A percentile compares a stretch with the other conserved stretches of the same genome.
Conservation (phyloP, 176 grass and related monocot species). For the Rhynchospora tenuis region DNA sequence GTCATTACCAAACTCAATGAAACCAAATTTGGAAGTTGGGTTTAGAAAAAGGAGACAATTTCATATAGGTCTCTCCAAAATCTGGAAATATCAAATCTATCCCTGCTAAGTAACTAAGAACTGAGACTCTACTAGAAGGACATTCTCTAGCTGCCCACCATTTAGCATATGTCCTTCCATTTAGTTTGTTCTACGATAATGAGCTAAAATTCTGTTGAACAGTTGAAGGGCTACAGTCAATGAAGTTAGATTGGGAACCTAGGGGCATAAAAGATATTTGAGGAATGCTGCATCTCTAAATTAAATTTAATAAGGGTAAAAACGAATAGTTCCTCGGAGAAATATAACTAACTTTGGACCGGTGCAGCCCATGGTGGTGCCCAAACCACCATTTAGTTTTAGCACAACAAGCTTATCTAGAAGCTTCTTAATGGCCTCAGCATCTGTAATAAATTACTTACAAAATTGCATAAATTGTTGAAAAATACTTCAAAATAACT, state of each 20-base stretch:
- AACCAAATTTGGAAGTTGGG: not conserved
- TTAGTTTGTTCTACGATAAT: no score
- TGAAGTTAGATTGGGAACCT: not conserved
- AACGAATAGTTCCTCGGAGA: not conserved
- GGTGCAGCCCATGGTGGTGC: constrained; percentile 89
- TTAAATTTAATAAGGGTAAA: not conserved
- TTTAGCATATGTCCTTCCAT: no score
- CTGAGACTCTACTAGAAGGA: no score
- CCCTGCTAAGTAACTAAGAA: no score
- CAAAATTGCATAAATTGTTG: not conserved
- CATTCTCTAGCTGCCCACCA: no score
- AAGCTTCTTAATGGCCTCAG: constrained; percentile 62
- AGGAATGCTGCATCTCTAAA: not conserved
- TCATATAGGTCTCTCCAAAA: no score
- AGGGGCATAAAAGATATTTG: not conserved
- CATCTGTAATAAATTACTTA: constrained; percentile 34
- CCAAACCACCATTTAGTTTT: constrained; percentile 90
- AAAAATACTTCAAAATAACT: not conserved
- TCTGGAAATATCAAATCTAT: no score
- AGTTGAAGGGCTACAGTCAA: no score
- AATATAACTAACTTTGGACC: constrained; percentile 67
- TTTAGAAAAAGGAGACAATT: no score
- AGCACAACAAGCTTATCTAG: constrained; percentile 91
- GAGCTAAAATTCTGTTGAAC: no score
- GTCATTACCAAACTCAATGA: not conserved